Evolutionary conservation across 2,329 filamentous ascomycete species (phyloP), one percentile per base, ranked within the genome.

Genomic region (Magnaporthiopsis incrustans): DNA sequence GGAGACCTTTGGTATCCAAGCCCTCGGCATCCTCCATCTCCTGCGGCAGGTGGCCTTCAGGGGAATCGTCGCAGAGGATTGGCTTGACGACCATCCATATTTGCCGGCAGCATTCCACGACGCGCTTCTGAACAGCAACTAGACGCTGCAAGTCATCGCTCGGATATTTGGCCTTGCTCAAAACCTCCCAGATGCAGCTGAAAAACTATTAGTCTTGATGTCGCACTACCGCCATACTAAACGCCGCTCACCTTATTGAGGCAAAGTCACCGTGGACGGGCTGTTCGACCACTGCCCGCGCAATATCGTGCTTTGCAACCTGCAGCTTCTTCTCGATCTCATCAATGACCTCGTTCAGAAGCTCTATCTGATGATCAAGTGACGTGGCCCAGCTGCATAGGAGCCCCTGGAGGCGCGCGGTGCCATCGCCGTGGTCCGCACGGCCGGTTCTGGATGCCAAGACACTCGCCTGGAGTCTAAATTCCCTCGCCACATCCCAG

Each of bases 371-470:
- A 14, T 75, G 73, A 3, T 79, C 71, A n/a, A 76, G 72, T 1
- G 73, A 74, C 25, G 72, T 71, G 18, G 83, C 78, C 72, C 87
- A 85, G 57, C 79, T 78, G 71, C 88, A 91, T 4, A 92, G 74
- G 22, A 96, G 77, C 57, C 90, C 86, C 66, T 89, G 89, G 3
- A 89, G 81, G 63, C 91, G 87, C 44, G 93, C 94, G 60, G 95
- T 88, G 12, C 94, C 94, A 75, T 99, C 94, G 1, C 93, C 92
- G 73, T 97, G 91, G 72, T 98, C 93, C 15, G 92, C 94, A 66
- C 95, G 85, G 27, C 91, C 91, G 5, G 92, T 96, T 32, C 78
- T 80, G 27, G 86, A 81, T 65, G 91, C 88, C 44, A 85, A 77
- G 4, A 76, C 74, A 64, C 88, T 83, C 1, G 86, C 84, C 63